Evolutionary conservation across 2,329 filamentous ascomycete species (phyloP), one percentile per base, ranked within the genome.

Genomic region (Epichloe scottii): DNA sequence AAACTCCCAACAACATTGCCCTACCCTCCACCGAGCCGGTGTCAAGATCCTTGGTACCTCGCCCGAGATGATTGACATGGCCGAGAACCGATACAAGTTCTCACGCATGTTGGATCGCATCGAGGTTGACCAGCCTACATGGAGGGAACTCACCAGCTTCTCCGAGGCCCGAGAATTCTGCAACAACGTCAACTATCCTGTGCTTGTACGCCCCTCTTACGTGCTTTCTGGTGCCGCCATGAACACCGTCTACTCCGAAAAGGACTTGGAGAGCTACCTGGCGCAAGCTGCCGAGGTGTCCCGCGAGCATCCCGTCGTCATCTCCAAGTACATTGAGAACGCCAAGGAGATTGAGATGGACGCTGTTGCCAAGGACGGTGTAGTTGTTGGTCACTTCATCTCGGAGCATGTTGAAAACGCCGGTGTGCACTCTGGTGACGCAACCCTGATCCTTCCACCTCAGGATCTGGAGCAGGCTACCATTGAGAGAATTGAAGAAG

Each of bases 291-390:
- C 81, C 6, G 90, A 95, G 57, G 93, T 98, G 45, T 97, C 93
- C 5, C 83, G 87, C 55, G 91, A 97, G 55, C 88, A 97, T 67
- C 93, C 93, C 0, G 93, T 98, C 11, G 93, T 98, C 55, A 97
- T 98, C 63, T 97, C 91, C 54, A 98, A 98, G 73, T 98, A 97
- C 71, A 97, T 98, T 58, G 93, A 98, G 74, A 93, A 95, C 59
- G 93, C 93, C 57, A 97, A 98, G 76, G 93, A 98, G 68, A 97
- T 98, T 56, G 93, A 98, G 70, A 97, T 98, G 93, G 93, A 98
- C 61, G 93, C 93, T 40, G 93, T 98, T 43, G 93, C 91, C 50
- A 85, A 84, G 61, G 85, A 94, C 59, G 93, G 93, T 63, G 84
- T 79, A 50, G 86, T 97, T 70, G 81, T 96, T 52, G 89, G 91